A percentile compares a stretch with the other conserved stretches of the same genome.
phyloP scores from a whole-genome alignment of 106 monocot genomes.

The Dendrobium nobile region DNA sequence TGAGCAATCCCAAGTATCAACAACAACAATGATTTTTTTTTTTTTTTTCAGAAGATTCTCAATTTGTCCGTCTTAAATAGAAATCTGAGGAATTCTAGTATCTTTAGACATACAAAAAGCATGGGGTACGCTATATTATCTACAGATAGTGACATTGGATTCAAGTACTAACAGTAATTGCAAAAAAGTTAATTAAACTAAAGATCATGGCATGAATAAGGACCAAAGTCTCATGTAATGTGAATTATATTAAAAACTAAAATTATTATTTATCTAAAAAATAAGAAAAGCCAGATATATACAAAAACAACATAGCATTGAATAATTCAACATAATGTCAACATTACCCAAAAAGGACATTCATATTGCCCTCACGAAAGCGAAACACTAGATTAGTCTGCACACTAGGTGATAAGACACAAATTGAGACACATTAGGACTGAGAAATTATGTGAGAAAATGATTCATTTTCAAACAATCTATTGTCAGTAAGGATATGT shows the following conservation, averaged over 20 bases:
- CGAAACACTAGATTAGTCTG: too few relatives aligned
- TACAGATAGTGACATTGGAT: slow-evolving; percentile 93
- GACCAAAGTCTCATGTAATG: neutral
- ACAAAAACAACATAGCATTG: too few relatives aligned
- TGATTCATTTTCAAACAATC: too few relatives aligned
- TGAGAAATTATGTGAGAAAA: too few relatives aligned
- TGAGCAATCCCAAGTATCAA: slow-evolving; percentile 93
- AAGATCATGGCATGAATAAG: neutral
- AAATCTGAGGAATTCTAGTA: slow-evolving; percentile 51
- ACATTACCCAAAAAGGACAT: too few relatives aligned
- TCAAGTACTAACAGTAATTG: slow-evolving; percentile 96
- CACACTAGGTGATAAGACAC: too few relatives aligned
- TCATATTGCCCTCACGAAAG: too few relatives aligned
- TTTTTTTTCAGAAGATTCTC: too few relatives aligned
- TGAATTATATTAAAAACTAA: neutral
- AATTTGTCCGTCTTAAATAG: too few relatives aligned
- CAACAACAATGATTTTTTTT: slow-evolving; percentile 38
- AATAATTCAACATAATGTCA: too few relatives aligned
- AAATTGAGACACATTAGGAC: too few relatives aligned
- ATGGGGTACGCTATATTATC: slow-evolving; percentile 76
- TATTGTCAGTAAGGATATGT: too few relatives aligned
- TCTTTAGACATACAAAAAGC: slow-evolving; percentile 95
- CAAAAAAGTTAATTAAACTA: slow-evolving; percentile 9
- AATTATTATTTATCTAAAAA: neutral
- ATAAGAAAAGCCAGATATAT: neutral